phyloP scores from a whole-genome alignment of 768 basidiomycete genomes.

The Gloeostereum incarnatum region DNA sequence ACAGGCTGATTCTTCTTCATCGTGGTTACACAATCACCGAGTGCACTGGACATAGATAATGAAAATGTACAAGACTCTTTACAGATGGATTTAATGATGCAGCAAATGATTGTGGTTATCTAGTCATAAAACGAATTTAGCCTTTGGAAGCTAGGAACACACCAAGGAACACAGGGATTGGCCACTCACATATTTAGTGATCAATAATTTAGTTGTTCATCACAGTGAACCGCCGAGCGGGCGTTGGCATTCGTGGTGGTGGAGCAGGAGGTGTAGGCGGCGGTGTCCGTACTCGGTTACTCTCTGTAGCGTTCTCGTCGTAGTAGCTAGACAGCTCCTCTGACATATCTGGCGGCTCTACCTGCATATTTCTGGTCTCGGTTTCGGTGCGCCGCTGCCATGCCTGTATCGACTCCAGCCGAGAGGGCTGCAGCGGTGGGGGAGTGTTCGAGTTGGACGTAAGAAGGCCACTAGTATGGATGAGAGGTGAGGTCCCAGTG shows the following conservation, averaged over 20 bases:
- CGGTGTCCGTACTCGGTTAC: constrained; percentile 11
- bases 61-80: no score
- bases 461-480: constrained; percentile 7
- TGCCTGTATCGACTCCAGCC: constrained; percentile 15
- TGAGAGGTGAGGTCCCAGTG: constrained; percentile 9
- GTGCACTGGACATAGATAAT: no score
- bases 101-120: no score
- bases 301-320: constrained; percentile 15
- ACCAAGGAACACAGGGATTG: no score
- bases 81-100: no score
- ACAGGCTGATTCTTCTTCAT: no score
- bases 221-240: constrained; percentile 19
- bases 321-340: constrained; percentile 23
- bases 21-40: no score
- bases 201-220: constrained; percentile 20
- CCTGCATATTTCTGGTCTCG: constrained; percentile 13
- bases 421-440: constrained; percentile 1
- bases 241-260: no score
- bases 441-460: constrained; percentile 8
- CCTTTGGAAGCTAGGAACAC: no score
- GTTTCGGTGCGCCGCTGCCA: constrained; percentile 20
- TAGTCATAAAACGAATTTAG: no score
- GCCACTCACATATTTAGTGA: no score
- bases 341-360: constrained; percentile 16
- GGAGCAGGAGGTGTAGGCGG: no score